Conservation (phyloP, 164 flowering plant genomes). For the Stephania japonica region DNA sequence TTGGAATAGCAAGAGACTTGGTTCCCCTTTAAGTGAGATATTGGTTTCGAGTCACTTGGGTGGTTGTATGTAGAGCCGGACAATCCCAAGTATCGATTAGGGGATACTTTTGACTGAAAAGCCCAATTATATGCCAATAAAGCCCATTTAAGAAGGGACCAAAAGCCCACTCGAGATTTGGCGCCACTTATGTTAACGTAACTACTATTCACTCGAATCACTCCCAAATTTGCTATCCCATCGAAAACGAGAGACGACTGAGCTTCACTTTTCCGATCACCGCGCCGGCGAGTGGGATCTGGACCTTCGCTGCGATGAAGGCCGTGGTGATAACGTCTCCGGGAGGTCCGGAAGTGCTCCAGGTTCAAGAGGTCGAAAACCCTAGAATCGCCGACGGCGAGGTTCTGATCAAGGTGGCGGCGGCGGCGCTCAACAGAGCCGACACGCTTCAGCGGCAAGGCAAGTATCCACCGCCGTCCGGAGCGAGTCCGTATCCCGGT, state of each 20-base stretch:
- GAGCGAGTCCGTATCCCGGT: conserved; percentile 61
- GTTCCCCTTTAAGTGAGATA: too few relatives aligned
- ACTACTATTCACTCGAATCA: too few relatives aligned
- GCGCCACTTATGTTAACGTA: neutral
- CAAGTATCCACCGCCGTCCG: conserved; percentile 58
- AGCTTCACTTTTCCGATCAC: neutral
- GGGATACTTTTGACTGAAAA: too few relatives aligned
- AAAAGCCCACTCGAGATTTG: neutral
- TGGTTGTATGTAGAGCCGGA: too few relatives aligned
- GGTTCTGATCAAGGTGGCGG: conserved; percentile 65
- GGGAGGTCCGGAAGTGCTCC: conserved; percentile 77
- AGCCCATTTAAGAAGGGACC: neutral
- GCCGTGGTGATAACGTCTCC: conserved; percentile 68
- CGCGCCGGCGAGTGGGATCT: neutral
- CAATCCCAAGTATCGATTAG: too few relatives aligned
- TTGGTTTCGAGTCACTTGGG: too few relatives aligned
- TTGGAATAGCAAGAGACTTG: too few relatives aligned
- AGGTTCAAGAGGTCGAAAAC: conserved; percentile 66
- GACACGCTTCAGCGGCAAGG: conserved; percentile 70
- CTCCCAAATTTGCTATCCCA: neutral
- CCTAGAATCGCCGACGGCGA: conserved; percentile 66
- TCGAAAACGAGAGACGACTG: neutral
- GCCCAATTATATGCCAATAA: too few relatives aligned
- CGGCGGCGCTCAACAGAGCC: conserved; percentile 76
- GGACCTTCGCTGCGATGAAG: conserved; percentile 39